phyloP scores from a whole-genome alignment of 108 stramenopile genomes.

The Nannochloropsis oceanica region DNA sequence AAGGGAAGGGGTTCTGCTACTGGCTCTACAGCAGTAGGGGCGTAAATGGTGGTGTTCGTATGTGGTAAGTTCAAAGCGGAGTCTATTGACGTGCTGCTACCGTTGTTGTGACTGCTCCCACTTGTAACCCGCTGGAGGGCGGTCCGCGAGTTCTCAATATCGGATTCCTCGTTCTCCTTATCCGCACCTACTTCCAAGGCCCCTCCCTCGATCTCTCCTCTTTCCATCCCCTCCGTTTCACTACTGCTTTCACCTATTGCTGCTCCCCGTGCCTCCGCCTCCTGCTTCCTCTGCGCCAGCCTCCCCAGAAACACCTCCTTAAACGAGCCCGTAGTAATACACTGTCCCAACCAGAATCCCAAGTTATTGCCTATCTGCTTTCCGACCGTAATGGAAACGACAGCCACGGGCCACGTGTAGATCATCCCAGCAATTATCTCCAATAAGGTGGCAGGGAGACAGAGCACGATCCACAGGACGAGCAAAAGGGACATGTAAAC shows the following conservation, averaged over 20 bases:
- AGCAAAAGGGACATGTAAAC: neutral
- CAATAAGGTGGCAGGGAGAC: neutral
- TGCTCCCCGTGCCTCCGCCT: neutral
- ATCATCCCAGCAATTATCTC: neutral
- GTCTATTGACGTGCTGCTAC: neutral
- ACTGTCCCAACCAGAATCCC: neutral
- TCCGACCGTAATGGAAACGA: neutral
- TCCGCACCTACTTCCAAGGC: neutral
- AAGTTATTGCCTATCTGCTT: neutral
- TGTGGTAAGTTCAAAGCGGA: neutral
- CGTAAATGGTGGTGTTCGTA: neutral
- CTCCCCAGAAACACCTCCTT: neutral
- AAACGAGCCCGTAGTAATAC: neutral
- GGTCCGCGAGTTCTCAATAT: neutral
- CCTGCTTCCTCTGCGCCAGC: neutral
- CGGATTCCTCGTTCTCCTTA: neutral
- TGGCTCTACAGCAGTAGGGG: neutral
- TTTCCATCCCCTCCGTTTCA: too few species aligned
- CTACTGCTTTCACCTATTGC: too few species aligned
- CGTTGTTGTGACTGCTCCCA: neutral
- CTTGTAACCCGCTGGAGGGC: neutral
- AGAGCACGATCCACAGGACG: neutral
- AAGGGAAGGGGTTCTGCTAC: neutral
- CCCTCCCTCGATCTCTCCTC: neutral
- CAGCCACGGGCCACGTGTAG: neutral